phyloP scores from a whole-genome alignment of 768 basidiomycete genomes.

The Candolleomyces efflorescens region DNA sequence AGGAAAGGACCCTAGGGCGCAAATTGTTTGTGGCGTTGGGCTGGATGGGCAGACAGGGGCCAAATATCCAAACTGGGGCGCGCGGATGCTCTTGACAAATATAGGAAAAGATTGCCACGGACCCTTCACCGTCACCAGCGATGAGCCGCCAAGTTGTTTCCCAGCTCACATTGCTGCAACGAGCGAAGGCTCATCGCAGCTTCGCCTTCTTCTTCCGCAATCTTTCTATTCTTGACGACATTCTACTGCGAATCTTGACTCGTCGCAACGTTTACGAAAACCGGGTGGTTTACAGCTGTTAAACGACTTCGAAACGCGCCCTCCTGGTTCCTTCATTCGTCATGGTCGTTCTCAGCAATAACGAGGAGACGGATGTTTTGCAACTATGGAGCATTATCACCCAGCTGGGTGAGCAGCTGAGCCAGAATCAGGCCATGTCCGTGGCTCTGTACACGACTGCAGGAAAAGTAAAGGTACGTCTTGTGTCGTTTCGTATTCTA shows the following conservation, averaged over 20 bases:
- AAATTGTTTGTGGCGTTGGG: no score
- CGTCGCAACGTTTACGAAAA: no score
- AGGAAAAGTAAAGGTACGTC: constrained; percentile 71
- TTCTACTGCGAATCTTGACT: no score
- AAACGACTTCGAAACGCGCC: neutral
- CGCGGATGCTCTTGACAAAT: neutral
- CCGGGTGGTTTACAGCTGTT: no score
- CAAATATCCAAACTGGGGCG: no score
- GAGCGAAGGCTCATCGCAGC: constrained; percentile 18
- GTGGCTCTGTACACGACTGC: constrained; percentile 69
- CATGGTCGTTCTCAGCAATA: constrained; percentile 54
- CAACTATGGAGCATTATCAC: constrained; percentile 65
- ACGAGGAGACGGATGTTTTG: constrained; percentile 53
- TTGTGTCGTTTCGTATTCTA: neutral
- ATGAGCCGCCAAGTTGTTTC: constrained; percentile 44
- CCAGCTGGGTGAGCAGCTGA: constrained; percentile 82
- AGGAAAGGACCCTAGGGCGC: no score
- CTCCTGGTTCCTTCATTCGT: neutral
- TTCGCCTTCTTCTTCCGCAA: constrained; percentile 59
- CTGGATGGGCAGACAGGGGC: no score
- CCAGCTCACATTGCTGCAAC: constrained; percentile 24
- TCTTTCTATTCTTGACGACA: constrained; percentile 20
- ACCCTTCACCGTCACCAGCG: constrained; percentile 16
- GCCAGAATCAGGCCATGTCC: constrained; percentile 70
- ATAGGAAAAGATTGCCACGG: neutral